Evolutionary conservation across 2,329 filamentous ascomycete species (phyloP).

Genomic region (Microdochium paspali): DNA sequence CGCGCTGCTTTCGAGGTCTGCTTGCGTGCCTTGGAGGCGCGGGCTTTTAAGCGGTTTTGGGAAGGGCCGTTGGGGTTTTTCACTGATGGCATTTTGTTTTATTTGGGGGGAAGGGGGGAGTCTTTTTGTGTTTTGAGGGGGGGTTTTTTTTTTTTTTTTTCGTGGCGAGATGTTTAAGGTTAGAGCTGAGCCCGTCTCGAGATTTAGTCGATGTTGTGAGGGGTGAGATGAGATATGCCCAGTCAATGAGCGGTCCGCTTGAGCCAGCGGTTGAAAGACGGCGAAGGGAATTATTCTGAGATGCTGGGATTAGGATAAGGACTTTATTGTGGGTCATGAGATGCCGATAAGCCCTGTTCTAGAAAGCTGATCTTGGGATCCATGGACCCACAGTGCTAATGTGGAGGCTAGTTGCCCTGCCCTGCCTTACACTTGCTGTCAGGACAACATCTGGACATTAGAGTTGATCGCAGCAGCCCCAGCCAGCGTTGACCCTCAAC

Average conservation of each 20-base stretch:
- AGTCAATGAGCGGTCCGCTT: background rate
- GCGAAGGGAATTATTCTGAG: background rate
- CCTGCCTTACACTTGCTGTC: too few species aligned
- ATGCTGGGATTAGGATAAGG: background rate
- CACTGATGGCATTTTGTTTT: slow-evolving; percentile 36
- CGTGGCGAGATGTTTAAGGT: too few species aligned
- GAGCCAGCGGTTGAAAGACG: background rate
- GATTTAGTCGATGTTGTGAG: background rate
- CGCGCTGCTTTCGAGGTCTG: slow-evolving; percentile 30
- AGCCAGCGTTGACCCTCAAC: too few species aligned
- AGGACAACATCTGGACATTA: too few species aligned
- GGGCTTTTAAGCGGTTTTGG: slow-evolving; percentile 40
- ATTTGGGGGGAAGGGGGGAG: background rate
- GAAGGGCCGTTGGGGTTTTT: slow-evolving; percentile 49
- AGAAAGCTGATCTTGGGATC: too few species aligned
- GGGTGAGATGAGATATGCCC: background rate
- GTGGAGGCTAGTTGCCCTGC: too few species aligned
- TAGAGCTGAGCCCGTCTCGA: too few species aligned
- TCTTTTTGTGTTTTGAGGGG: background rate
- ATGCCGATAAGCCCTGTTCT: too few species aligned
- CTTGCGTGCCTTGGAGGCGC: slow-evolving; percentile 33
- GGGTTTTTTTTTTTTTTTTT: background rate
- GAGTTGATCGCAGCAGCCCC: too few species aligned
- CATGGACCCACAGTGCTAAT: too few species aligned
- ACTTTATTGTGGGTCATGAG: background rate